phyloP scores from a whole-genome alignment of 805 yeast genomes.

The Blastobotrys parvus region DNA sequence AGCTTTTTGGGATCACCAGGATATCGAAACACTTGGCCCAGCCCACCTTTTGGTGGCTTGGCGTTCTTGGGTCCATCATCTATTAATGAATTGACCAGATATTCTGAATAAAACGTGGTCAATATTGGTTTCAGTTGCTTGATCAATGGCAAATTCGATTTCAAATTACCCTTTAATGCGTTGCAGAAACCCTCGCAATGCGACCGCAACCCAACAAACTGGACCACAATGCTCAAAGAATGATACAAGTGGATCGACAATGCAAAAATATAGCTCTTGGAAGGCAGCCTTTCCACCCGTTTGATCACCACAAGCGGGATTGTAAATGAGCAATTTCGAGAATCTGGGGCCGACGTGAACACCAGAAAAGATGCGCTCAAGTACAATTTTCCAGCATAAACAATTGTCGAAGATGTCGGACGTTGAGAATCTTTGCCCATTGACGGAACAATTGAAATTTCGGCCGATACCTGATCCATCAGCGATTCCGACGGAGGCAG shows the following conservation, averaged over 20 bases:
- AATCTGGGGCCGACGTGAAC: slow-evolving; percentile 65
- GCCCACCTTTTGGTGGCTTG: slow-evolving; percentile 65
- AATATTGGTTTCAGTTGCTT: slow-evolving; percentile 56
- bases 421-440: slow-evolving; percentile 11
- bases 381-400: slow-evolving; percentile 43
- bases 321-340: slow-evolving; percentile 55
- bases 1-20: slow-evolving; percentile 80
- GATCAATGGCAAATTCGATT: slow-evolving; percentile 54
- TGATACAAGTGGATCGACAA: slow-evolving; percentile 62
- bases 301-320: slow-evolving; percentile 71
- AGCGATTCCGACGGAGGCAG: slow-evolving; percentile 67
- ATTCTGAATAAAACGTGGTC: slow-evolving; percentile 76
- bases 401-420: slow-evolving; percentile 13
- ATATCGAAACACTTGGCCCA: slow-evolving; percentile 75
- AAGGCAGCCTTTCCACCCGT: slow-evolving; percentile 79
- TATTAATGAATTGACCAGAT: slow-evolving; percentile 39
- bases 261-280: slow-evolving; percentile 69
- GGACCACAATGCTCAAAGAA: slow-evolving; percentile 53
- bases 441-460: slow-evolving; percentile 33
- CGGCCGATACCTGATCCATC: slow-evolving; percentile 60
- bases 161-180: slow-evolving; percentile 50
- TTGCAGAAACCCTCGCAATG: slow-evolving; percentile 77
- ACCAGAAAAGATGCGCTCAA: slow-evolving; percentile 69
- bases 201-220: slow-evolving; percentile 70
- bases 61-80: slow-evolving; percentile 1